Percentiles rank a stretch among this genome's conserved stretches.
These are phyloP conservation scores for Alternaria gaisen DNA, from an alignment of 2,329 filamentous ascomycete genomes.

Conservation along the genomic window DNA sequence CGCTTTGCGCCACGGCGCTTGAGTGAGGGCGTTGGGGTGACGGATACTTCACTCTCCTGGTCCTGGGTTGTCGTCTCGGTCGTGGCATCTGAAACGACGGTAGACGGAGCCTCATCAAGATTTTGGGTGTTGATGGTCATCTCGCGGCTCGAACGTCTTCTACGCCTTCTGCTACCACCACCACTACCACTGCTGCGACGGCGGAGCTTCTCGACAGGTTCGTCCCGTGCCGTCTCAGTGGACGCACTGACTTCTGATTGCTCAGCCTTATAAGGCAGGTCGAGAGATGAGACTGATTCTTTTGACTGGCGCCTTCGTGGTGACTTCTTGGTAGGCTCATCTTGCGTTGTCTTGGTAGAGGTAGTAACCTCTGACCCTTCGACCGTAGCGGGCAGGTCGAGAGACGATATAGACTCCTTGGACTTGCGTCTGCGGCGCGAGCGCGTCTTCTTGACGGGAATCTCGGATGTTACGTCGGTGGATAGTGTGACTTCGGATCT, in stretches of 20 bases:
- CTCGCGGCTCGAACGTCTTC: slow-evolving; percentile 39
- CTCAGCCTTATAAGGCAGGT: slow-evolving; percentile 32
- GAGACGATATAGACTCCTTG: slow-evolving; percentile 40
- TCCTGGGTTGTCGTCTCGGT: slow-evolving; percentile 27
- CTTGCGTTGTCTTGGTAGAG: slow-evolving; percentile 31
- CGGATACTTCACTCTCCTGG: slow-evolving; percentile 29
- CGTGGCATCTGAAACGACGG: slow-evolving; percentile 31
- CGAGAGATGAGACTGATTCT: slow-evolving; percentile 40
- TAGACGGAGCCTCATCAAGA: slow-evolving; percentile 35
- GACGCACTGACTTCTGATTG: slow-evolving; percentile 41
- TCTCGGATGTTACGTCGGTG: slow-evolving; percentile 34
- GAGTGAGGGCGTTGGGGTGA: slow-evolving; percentile 44
- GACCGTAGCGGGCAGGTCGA: slow-evolving; percentile 32
- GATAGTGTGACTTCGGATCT: slow-evolving; percentile 40
- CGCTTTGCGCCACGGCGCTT: slow-evolving; percentile 52
- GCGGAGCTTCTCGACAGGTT: slow-evolving; percentile 25
- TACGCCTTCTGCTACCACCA: slow-evolving; percentile 33
- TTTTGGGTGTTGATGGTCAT: slow-evolving; percentile 36
- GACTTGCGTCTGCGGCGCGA: slow-evolving; percentile 44
- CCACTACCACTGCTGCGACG: slow-evolving; percentile 32
- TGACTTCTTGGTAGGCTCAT: slow-evolving; percentile 39
- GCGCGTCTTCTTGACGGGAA: slow-evolving; percentile 34
- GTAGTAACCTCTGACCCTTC: slow-evolving; percentile 40
- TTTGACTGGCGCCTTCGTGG: slow-evolving; percentile 42
- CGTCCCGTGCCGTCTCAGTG: slow-evolving; percentile 32